phyloP scores from a whole-genome alignment of 2,329 filamentous ascomycete species.

The Geosmithia morbida region DNA sequence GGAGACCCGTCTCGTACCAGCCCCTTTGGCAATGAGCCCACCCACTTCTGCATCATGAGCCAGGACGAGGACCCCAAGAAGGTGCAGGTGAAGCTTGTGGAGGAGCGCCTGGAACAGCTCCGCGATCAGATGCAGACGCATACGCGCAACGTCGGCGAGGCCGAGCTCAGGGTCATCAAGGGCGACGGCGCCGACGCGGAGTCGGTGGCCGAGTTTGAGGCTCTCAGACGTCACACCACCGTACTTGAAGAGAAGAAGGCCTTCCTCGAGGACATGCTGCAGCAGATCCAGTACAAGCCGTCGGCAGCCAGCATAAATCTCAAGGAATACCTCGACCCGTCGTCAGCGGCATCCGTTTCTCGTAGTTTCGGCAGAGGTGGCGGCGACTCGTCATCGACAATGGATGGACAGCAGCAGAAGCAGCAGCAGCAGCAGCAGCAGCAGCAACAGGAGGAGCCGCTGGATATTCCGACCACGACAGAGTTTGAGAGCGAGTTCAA shows the following conservation, averaged over 20 bases:
- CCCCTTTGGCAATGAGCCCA: conserved; percentile 83
- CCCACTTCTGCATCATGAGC: conserved; percentile 92
- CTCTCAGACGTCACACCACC: conserved; percentile 36
- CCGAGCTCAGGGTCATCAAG: conserved; percentile 51
- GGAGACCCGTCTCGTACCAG: conserved; percentile 75
- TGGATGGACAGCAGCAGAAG: neutral
- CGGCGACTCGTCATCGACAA: neutral
- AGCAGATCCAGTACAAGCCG: conserved; percentile 27
- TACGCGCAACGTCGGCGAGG: conserved; percentile 55
- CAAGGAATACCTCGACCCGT: neutral
- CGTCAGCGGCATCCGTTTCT: neutral
- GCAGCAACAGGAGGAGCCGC: conserved; percentile 34
- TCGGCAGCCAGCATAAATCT: conserved; percentile 3
- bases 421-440: neutral
- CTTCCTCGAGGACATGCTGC: conserved; percentile 44
- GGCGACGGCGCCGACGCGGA: conserved; percentile 32
- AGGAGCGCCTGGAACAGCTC: conserved; percentile 64
- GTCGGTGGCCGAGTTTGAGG: conserved; percentile 44
- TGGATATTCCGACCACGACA: conserved; percentile 55
- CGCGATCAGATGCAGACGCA: conserved; percentile 67
- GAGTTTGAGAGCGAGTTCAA: conserved; percentile 93
- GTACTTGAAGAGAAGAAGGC: conserved; percentile 43
- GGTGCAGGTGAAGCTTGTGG: conserved; percentile 77
- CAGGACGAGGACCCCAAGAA: conserved; percentile 75
- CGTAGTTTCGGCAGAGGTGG: neutral